Evolutionary conservation across 2,329 filamentous ascomycete species (phyloP).

Genomic region (Aspergillus brasiliensis): DNA sequence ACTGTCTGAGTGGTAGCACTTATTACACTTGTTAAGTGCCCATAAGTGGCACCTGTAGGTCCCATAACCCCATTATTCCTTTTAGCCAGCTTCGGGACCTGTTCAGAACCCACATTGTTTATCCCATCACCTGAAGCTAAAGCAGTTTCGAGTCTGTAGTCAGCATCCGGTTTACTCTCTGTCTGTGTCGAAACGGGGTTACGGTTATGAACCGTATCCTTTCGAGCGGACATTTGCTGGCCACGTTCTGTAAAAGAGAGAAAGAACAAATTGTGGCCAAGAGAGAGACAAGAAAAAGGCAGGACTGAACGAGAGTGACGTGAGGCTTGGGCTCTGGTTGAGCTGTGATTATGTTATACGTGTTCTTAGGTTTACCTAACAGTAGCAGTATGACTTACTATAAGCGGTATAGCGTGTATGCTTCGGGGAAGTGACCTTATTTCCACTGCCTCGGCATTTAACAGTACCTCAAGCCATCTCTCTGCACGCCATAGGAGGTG

Average conservation of each 20-base stretch:
- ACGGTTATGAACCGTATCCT: neutral
- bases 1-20: constrained; percentile 35
- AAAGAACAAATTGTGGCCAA: neutral
- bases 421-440: too few relatives aligned
- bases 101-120: neutral
- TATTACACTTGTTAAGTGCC: constrained; percentile 22
- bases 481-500: too few relatives aligned
- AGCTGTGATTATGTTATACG: neutral
- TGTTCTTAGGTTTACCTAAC: neutral
- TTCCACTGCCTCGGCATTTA: too few relatives aligned
- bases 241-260: neutral
- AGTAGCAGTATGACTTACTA: too few relatives aligned
- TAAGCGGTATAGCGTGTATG: too few relatives aligned
- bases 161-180: neutral
- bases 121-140: neutral
- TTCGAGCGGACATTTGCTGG: neutral
- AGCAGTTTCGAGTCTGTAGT: neutral
- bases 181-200: neutral
- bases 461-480: too few relatives aligned
- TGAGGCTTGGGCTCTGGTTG: neutral
- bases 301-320: neutral
- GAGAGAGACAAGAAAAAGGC: neutral
- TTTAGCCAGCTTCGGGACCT: neutral
- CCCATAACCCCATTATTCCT: neutral
- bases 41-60: neutral